phyloP scores from a whole-genome alignment of 768 basidiomycete species.

The Hygrophoropsis aurantiaca region DNA sequence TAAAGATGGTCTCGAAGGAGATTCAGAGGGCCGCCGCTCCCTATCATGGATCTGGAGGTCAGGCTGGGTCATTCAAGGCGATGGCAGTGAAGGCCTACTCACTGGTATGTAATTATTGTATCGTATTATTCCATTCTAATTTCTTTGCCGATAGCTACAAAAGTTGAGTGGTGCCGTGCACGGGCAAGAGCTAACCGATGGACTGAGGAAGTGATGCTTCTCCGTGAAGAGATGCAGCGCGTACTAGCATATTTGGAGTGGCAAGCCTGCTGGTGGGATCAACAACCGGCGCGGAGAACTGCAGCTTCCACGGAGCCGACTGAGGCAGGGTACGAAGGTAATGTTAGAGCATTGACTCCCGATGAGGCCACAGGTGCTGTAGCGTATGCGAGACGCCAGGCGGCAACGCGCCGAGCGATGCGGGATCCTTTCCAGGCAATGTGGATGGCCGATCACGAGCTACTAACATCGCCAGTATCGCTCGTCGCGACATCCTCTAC shows the following conservation, averaged over 20 bases:
- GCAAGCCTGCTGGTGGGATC: conserved; percentile 19
- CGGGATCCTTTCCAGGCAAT: neutral
- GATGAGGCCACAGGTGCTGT: neutral
- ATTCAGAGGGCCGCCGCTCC: too few species aligned
- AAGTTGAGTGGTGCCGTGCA: conserved; percentile 23
- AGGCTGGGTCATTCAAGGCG: too few species aligned
- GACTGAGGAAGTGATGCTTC: conserved; percentile 20
- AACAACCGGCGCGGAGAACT: neutral
- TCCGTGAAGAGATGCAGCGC: conserved; percentile 26
- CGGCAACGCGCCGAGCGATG: neutral
- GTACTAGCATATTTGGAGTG: conserved; percentile 20
- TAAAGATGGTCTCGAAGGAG: too few species aligned
- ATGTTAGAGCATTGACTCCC: neutral
- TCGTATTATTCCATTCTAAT: neutral
- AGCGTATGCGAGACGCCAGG: neutral
- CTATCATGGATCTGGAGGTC: too few species aligned
- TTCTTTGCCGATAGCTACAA: conserved; percentile 6
- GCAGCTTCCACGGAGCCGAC: too few species aligned
- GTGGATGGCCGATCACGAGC: too few species aligned
- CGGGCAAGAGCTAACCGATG: conserved; percentile 17
- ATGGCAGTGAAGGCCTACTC: too few species aligned
- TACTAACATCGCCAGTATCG: too few species aligned
- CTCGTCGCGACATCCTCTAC: too few species aligned
- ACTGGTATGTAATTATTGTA: too few species aligned
- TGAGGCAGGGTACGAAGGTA: too few species aligned